Percentiles rank a stretch among this genome's conserved stretches.
phyloP scores from a whole-genome alignment of 1,284 basidiomycete species.

The Trichosporon coremiiforme region DNA sequence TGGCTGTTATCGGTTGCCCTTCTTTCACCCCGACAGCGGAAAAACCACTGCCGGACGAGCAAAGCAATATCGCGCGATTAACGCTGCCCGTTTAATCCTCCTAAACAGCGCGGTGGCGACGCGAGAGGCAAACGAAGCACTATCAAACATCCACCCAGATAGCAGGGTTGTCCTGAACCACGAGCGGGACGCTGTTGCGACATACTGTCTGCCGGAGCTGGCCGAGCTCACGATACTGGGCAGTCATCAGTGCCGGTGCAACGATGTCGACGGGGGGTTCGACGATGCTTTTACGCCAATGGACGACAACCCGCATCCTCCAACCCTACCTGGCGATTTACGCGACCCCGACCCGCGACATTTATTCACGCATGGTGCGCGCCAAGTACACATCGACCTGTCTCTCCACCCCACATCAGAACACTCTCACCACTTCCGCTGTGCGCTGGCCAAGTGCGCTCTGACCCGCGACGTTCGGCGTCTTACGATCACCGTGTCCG shows the following conservation, averaged over 20 bases:
- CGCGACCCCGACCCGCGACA: neutral
- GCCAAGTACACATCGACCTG: neutral
- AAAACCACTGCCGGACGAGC: neutral
- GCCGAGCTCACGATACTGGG: neutral
- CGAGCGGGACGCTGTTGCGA: neutral
- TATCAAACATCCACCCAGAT: neutral
- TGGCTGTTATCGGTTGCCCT: neutral
- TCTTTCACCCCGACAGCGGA: neutral
- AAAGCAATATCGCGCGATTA: neutral
- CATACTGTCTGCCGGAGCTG: neutral
- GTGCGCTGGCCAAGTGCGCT: neutral
- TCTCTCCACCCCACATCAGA: neutral
- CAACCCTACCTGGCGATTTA: neutral
- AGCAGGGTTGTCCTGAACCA: neutral
- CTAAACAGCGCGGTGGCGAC: neutral
- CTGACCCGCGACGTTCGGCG: neutral
- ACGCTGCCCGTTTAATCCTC: neutral
- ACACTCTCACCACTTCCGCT: neutral
- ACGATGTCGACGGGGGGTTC: neutral
- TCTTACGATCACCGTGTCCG: neutral
- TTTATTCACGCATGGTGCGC: neutral
- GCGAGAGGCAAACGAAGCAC: neutral
- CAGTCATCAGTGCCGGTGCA: neutral
- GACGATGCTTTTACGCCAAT: neutral
- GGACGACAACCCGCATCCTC: neutral